Percentiles rank a stretch among this genome's conserved stretches.
phyloP scores from a whole-genome alignment of 1,139 yeast species.

The Sugiyamaella paludigena region DNA sequence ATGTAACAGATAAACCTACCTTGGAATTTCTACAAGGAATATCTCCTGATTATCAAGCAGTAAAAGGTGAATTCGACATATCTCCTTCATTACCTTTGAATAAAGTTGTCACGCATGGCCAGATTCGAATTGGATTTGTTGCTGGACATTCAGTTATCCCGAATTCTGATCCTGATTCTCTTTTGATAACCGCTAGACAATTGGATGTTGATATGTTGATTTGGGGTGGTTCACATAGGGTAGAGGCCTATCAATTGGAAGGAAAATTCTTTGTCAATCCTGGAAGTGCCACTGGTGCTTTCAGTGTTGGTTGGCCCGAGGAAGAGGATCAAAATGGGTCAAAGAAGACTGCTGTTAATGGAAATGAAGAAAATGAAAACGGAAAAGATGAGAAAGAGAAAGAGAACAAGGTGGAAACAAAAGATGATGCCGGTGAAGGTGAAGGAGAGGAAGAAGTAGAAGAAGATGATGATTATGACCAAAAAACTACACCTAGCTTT shows the following conservation, averaged over 20 bases:
- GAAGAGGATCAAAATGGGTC: conserved; percentile 31
- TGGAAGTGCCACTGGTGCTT: conserved; percentile 95
- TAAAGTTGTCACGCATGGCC: conserved; percentile 64
- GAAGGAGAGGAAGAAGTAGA: conserved; percentile 32
- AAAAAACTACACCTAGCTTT: conserved; percentile 65
- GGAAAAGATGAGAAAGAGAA: conserved; percentile 20
- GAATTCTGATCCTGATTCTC: conserved; percentile 77
- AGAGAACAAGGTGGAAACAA: conserved; percentile 34
- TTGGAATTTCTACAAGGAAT: conserved; percentile 61
- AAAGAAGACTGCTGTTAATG: conserved; percentile 35
- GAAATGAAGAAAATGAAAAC: conserved; percentile 25
- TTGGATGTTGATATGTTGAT: conserved; percentile 86
- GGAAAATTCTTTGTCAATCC: conserved; percentile 93
- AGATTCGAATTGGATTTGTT: conserved; percentile 76
- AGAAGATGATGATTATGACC: conserved; percentile 25
- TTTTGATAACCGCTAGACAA: conserved; percentile 80
- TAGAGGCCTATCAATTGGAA: conserved; percentile 89
- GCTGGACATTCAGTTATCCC: conserved; percentile 87
- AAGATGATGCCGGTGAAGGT: conserved; percentile 33
- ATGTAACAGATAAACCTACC: conserved; percentile 67
- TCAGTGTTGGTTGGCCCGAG: conserved; percentile 51
- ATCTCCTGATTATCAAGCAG: conserved; percentile 71
- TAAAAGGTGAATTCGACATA: conserved; percentile 73
- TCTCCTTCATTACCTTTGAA: conserved; percentile 55
- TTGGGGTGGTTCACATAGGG: conserved; percentile 97